Evolutionary conservation across 2,329 filamentous ascomycete species (phyloP).

Genomic region (Periconia macrospinosa): DNA sequence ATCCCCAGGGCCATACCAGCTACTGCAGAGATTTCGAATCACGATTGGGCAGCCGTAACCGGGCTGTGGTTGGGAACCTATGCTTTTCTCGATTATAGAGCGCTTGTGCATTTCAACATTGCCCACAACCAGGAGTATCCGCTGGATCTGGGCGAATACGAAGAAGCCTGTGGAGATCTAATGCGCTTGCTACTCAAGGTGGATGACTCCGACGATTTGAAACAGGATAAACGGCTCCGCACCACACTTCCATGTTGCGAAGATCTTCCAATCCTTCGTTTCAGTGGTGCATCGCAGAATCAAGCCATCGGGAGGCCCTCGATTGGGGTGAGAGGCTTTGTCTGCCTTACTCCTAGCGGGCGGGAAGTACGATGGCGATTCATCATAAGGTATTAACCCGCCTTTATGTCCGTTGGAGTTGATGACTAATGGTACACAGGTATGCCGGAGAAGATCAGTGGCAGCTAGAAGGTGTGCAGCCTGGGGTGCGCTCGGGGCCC

Average conservation of each 20-base stretch:
- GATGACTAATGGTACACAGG: slow-evolving; percentile 1
- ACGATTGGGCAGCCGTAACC: slow-evolving; percentile 26
- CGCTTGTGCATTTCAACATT: slow-evolving; percentile 24
- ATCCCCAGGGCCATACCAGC: slow-evolving; percentile 11
- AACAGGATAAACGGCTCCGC: slow-evolving; percentile 14
- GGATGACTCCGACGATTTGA: slow-evolving; percentile 16
- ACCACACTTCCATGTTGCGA: slow-evolving; percentile 21
- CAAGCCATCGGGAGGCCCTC: slow-evolving; percentile 8
- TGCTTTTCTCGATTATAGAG: slow-evolving; percentile 24
- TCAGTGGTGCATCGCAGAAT: slow-evolving; percentile 18
- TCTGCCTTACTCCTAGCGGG: slow-evolving; percentile 16
- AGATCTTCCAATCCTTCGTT: slow-evolving; percentile 23
- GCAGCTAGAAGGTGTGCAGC: slow-evolving; percentile 29
- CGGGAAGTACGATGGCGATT: slow-evolving; percentile 25
- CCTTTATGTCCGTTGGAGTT: too few relatives aligned
- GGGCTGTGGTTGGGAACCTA: slow-evolving; percentile 24
- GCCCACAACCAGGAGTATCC: slow-evolving; percentile 15
- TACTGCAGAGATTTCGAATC: not conserved
- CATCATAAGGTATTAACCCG: slow-evolving; percentile 18
- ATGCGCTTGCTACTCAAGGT: slow-evolving; percentile 21
- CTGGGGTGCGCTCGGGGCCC: slow-evolving; percentile 23
- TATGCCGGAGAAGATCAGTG: slow-evolving; percentile 27
- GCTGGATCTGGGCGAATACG: slow-evolving; percentile 12
- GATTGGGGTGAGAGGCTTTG: slow-evolving; percentile 18
- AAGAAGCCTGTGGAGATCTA: slow-evolving; percentile 19